phyloP scores from a whole-genome alignment of 352 stramenopile species.

The Phytophthora hybrid region DNA sequence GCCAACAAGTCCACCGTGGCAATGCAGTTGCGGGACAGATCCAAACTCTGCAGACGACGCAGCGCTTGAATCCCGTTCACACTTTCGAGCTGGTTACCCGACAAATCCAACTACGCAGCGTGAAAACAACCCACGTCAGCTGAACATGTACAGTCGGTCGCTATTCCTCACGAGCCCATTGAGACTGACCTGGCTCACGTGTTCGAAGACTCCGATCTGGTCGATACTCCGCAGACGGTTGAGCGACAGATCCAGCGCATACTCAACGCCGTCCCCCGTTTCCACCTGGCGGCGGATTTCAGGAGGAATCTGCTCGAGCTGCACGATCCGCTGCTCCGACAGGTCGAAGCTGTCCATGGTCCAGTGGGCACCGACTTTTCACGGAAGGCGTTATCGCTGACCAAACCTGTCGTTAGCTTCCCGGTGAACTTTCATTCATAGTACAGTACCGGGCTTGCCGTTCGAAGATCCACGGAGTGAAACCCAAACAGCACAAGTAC shows the following conservation, averaged over 20 bases:
- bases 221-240: slow-evolving; percentile 56
- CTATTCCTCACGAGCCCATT: no score
- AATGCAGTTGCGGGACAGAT: slow-evolving; percentile 63
- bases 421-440: no score
- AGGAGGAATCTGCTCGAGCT: slow-evolving; percentile 56
- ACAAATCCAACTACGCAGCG: slow-evolving; percentile 59
- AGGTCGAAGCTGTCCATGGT: slow-evolving; percentile 56
- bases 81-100: slow-evolving; percentile 59
- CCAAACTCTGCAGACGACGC: slow-evolving; percentile 50
- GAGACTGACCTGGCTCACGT: slow-evolving; percentile 51
- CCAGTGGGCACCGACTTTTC: no score
- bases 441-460: no score
- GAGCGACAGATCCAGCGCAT: slow-evolving; percentile 59
- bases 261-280: slow-evolving; percentile 35
- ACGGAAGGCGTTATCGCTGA: no score
- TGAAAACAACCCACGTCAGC: no score
- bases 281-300: slow-evolving; percentile 56
- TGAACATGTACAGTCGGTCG: no score
- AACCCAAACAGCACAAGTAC: no score
- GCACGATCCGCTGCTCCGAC: slow-evolving; percentile 55
- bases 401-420: no score
- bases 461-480: no score
- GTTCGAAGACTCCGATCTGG: slow-evolving; percentile 52
- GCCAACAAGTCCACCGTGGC: slow-evolving; percentile 50
- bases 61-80: slow-evolving; percentile 66